Conservation (phyloP, 768 basidiomycete genomes). For the Boletus reticuloceps region DNA sequence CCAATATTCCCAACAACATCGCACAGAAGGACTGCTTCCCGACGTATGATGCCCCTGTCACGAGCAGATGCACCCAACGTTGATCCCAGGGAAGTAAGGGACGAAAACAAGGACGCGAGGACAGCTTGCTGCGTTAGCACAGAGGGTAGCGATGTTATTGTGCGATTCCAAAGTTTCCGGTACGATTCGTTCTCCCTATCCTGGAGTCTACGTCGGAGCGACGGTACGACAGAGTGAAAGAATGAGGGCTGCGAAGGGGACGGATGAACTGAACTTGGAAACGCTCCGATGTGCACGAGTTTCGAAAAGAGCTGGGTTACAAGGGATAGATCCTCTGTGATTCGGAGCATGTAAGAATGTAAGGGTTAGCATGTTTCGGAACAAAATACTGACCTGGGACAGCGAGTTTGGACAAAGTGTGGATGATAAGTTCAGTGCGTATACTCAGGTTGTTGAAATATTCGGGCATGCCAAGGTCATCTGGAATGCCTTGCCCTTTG, state of each 20-base stretch:
- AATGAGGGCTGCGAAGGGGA: slow-evolving; percentile 70
- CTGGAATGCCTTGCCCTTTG: slow-evolving; percentile 44
- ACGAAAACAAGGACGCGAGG: slow-evolving; percentile 55
- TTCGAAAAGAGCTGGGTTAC: slow-evolving; percentile 59
- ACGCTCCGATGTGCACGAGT: slow-evolving; percentile 65
- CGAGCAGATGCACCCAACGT: slow-evolving; percentile 29
- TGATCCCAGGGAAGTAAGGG: slow-evolving; percentile 36
- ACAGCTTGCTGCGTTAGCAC: slow-evolving; percentile 53
- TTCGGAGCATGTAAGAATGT: slow-evolving; percentile 28
- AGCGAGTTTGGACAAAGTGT: slow-evolving; percentile 37
- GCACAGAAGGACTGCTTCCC: slow-evolving; percentile 53
- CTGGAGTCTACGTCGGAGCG: slow-evolving; percentile 43
- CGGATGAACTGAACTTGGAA: slow-evolving; percentile 49
- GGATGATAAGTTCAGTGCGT: slow-evolving; percentile 52
- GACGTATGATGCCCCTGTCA: slow-evolving; percentile 45
- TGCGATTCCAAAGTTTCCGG: slow-evolving; percentile 46
- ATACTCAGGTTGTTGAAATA: slow-evolving; percentile 56
- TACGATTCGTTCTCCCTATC: slow-evolving; percentile 35
- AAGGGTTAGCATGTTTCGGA: not conserved
- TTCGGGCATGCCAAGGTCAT: slow-evolving; percentile 48
- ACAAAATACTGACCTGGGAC: slow-evolving; percentile 40
- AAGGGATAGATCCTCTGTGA: slow-evolving; percentile 32
- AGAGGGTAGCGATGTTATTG: slow-evolving; percentile 49
- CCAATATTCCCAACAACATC: slow-evolving; percentile 51
- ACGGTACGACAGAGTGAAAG: slow-evolving; percentile 51